Evolutionary conservation across 225 moss, liverwort and hornwort species (phyloP), one percentile per base, ranked within the genome.

Genomic region (Straminergon stramineum): DNA sequence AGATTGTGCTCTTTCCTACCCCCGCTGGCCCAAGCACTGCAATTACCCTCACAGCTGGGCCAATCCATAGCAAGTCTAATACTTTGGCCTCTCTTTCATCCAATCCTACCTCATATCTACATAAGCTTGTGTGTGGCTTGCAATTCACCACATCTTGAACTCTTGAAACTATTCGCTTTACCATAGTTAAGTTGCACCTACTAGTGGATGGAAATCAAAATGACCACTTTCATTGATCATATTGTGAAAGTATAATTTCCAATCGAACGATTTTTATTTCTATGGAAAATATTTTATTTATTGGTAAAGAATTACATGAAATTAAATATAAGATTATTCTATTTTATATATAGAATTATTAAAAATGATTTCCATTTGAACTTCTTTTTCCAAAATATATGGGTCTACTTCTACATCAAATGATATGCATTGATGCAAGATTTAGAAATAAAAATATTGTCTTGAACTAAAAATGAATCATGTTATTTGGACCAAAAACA

Each of bases 261-360:
- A 28, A 1, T 74, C 2, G 17, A 45, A 17, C 3, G 8, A 41
- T 39, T 74, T 17, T 17, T 28, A 39, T 45, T 74, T 17, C 17
- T 45, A 10, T 28, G 10, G 4, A 27, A 0, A 30, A 4, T 17
- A 28, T 28, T 45, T 17, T 17, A 45, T 17, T 10, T 45, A 74
- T 17, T 17, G 13, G 0, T 30, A 48, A 30, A 11, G 6, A 17
- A 45, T 45, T 30, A 8, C 17, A 45, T 74, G 11, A 74, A 74
- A 48, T 74, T 45, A 45, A 74, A 10, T 1, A 37, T 17, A 17
- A 45, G 17, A 6, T 1, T 3, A 1, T 2, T 2, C 30, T 1
- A 30, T 10, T 30, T 30, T 22, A n/a, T 12, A n/a, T 21, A 22
- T 68, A 7, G 12, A 68, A n/a, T n/a, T 68, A n/a, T 68, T 21